phyloP scores from a whole-genome alignment of 2,329 filamentous ascomycete genomes.

The Scleromitrula shiraiana region DNA sequence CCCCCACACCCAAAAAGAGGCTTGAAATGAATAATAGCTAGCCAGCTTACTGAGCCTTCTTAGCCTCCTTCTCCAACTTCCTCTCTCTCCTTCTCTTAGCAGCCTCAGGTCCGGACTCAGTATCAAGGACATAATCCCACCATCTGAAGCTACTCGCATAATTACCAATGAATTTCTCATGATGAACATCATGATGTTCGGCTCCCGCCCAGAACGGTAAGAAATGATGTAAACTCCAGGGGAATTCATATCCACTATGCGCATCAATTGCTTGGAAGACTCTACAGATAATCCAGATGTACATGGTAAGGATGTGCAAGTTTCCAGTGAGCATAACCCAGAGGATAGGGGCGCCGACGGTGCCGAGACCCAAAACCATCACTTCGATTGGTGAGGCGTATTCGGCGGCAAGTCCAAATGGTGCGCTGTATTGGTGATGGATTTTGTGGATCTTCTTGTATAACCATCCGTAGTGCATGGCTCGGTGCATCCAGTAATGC shows the following conservation, averaged over 20 bases:
- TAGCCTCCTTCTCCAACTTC: constrained; percentile 59
- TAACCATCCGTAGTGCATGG: constrained; percentile 86
- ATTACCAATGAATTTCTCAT: constrained; percentile 98
- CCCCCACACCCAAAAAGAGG: no score
- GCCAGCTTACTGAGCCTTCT: constrained; percentile 35
- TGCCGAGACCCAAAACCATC: constrained; percentile 85
- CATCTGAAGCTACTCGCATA: constrained; percentile 97
- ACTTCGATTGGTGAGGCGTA: constrained; percentile 97
- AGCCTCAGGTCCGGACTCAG: constrained; percentile 83
- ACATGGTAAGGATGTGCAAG: constrained; percentile 95
- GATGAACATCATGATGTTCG: constrained; percentile 92
- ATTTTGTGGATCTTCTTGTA: constrained; percentile 99
- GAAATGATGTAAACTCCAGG: constrained; percentile 92
- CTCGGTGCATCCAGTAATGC: constrained; percentile 97
- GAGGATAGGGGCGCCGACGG: constrained; percentile 72
- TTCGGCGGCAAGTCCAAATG: constrained; percentile 92
- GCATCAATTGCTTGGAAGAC: constrained; percentile 97
- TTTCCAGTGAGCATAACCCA: constrained; percentile 79
- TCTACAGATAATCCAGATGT: constrained; percentile 86
- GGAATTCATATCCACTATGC: constrained; percentile 97
- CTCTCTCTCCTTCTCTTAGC: constrained; percentile 74
- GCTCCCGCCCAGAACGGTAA: constrained; percentile 97
- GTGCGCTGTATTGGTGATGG: constrained; percentile 96
- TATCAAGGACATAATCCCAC: constrained; percentile 95
- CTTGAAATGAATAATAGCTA: no score